Evolutionary conservation across 75 land plant genomes (phyloP), one percentile per base, ranked within the genome.

Genomic region (Selaginella moellendorffii): DNA sequence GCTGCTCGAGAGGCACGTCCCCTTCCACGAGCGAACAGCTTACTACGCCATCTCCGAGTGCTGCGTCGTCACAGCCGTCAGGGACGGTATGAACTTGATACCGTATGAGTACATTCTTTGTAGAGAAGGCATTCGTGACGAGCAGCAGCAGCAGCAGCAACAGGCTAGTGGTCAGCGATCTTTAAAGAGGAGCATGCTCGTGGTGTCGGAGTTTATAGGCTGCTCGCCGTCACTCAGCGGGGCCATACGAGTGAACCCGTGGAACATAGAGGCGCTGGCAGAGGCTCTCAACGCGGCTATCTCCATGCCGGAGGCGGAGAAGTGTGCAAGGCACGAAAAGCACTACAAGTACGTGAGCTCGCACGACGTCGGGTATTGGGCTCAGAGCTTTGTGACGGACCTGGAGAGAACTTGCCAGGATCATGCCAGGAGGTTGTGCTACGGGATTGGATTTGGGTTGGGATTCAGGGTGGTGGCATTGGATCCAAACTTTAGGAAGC

Each of bases 91-190:
- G 80, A 86, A 86, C 63, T 74, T 86, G 19, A 82, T 75, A 21
- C 87, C 87, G 0, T 86, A 86, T 63, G 75, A 86, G 53, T 86
- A 86, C 62, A 69, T 83, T 52, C 77, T 79, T 31, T 86, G 87
- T 70, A 70, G 90, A 59, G 78, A 86, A 68, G 88, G 88, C 9
- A 8, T n/a, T n/a, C n/a, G n/a, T n/a, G n/a, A n/a, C n/a, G 10
- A 46, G 18, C 18, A 10, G 51, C 10, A 10, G 51, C 10, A 10
- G 18, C 51, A 18, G 51, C 10, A 24, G 61, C 68, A 29, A 29
- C 67, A 9, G 17, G 53, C 60, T 75, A 63, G 72, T 74, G 28
- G 27, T 26, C 63, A 5, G 26, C 1, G 17, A 62, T 2, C 5
- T 1, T 8, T 26, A 2, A 56, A 56, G n/a, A 19, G n/a, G 24